Evolutionary conservation across 2,329 filamentous ascomycete genomes (phyloP).

Genomic region (Trichoderma sp.): DNA sequence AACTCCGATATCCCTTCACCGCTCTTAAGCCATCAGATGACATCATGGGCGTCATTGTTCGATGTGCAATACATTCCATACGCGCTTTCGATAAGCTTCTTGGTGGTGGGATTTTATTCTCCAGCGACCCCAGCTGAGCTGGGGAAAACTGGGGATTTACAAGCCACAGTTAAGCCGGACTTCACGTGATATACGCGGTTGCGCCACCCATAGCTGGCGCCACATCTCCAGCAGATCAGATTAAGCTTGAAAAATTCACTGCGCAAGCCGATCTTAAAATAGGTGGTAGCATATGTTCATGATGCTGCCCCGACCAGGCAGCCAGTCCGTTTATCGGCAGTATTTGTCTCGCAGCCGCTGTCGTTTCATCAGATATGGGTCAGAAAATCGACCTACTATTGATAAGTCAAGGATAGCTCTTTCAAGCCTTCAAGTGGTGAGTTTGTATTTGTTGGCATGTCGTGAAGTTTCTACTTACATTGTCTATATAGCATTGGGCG

Average conservation of each 20-base stretch:
- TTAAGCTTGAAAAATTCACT: slow-evolving; percentile 32
- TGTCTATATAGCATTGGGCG: slow-evolving; percentile 25
- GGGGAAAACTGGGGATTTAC: neutral
- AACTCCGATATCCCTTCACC: neutral
- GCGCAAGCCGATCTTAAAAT: slow-evolving; percentile 10
- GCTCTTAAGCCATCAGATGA: neutral
- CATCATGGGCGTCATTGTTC: neutral
- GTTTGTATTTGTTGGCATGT: neutral
- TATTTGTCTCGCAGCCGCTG: slow-evolving; percentile 32
- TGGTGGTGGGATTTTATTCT: neutral
- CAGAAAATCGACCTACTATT: neutral
- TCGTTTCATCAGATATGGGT: neutral
- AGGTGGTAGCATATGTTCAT: slow-evolving; percentile 28
- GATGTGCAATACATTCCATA: neutral
- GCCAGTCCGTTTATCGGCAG: slow-evolving; percentile 39
- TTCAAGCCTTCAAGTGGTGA: slow-evolving; percentile 15
- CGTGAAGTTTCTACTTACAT: slow-evolving; percentile 13
- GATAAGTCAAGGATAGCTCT: neutral
- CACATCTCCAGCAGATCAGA: slow-evolving; percentile 21
- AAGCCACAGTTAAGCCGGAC: neutral
- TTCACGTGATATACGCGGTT: neutral
- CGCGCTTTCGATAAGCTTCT: slow-evolving; percentile 3
- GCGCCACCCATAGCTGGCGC: slow-evolving; percentile 9
- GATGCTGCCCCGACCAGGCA: slow-evolving; percentile 38
- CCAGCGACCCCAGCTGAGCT: neutral